Conservation (phyloP, 371 early-diverging fungal genomes). For the Basidiobolus meristosporus region DNA sequence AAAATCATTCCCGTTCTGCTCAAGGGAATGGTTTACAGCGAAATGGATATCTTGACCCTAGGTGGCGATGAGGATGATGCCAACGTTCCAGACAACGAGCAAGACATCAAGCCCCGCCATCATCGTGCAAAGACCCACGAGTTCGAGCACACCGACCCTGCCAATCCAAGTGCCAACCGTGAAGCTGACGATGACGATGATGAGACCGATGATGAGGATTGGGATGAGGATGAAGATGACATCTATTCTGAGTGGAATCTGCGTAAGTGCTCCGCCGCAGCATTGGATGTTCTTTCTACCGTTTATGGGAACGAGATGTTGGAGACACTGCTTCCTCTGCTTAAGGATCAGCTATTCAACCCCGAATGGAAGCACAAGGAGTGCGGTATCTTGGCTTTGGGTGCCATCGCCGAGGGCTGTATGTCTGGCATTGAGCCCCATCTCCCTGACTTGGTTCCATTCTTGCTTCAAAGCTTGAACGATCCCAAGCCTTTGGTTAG, state of each 20-base stretch:
- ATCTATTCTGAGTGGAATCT: slow-evolving; percentile 85
- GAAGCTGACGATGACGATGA: slow-evolving; percentile 39
- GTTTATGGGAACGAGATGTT: slow-evolving; percentile 68
- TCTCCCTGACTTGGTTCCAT: slow-evolving; percentile 69
- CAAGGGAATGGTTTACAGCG: slow-evolving; percentile 86
- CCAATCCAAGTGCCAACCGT: slow-evolving; percentile 7
- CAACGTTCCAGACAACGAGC: slow-evolving; percentile 59
- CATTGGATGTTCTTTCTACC: slow-evolving; percentile 80
- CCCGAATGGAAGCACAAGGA: slow-evolving; percentile 81
- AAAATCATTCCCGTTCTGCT: slow-evolving; percentile 79
- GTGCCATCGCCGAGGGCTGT: slow-evolving; percentile 91
- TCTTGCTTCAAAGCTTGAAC: slow-evolving; percentile 53
- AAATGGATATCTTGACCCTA: slow-evolving; percentile 60
- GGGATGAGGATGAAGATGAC: slow-evolving; percentile 78
- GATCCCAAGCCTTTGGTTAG: slow-evolving; percentile 80
- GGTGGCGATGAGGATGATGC: slow-evolving; percentile 70
- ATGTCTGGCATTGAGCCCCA: slow-evolving; percentile 71
- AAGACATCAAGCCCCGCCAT: slow-evolving; percentile 87
- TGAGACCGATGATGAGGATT: slow-evolving; percentile 69
- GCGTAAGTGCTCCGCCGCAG: slow-evolving; percentile 93
- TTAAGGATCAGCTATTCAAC: slow-evolving; percentile 59
- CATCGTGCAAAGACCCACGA: slow-evolving; percentile 67
- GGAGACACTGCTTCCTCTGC: slow-evolving; percentile 59
- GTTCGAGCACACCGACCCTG: slow-evolving; percentile 24
- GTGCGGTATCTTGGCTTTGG: slow-evolving; percentile 87